Base-by-base conservation (phyloP, 805 yeast species). In the Saturnispora halmiae region DNA sequence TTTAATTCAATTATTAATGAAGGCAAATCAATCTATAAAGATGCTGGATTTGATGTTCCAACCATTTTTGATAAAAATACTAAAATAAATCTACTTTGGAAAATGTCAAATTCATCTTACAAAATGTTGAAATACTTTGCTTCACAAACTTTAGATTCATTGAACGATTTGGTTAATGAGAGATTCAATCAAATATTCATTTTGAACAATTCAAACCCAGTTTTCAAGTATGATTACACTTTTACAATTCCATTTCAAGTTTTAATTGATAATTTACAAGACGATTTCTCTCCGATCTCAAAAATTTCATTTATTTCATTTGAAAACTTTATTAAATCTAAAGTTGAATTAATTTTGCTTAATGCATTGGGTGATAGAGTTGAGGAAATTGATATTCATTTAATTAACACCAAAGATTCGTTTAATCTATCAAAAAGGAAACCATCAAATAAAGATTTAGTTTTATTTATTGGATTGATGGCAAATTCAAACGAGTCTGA, bases 151-250 rank as follows among this genome's bases (percentile, higher is more conserved):
- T 65, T 82, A 45, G 64, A 58, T 4, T 66, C 84, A 51, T 69
- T 90, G 44, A 78, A 79, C 51, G 95, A 90, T 55, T 81, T 78
- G 25, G 81, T 83, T 4, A 76, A 72, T 41, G 97, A 90, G 60
- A 75, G 94, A 54, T 90, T 90, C 57, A 82, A 79, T 45, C 70
- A 77, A 18, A 73, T 88, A 9, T 83, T 90, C 51, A 66, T 92
- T 51, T 74, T 72, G 36, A 77, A 76, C 46, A 66, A 78, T 24
- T 68, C 67, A 36, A 53, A 68, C 48, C 69, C 69, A 42, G 56
- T 72, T 48, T 53, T 86, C 53, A 77, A 78, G 47, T 83, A 72
- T 55, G 98, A 90, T 63, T 53, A 77, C 38, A 61, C 69, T 8
- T 55, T 87, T 40, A 67, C 69, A 26, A 54, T 87, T 13, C 71